These are phyloP conservation scores for Paramecium pentaurelia DNA, from an alignment of 73 alveolate genomes.

Conservation along the genomic window DNA sequence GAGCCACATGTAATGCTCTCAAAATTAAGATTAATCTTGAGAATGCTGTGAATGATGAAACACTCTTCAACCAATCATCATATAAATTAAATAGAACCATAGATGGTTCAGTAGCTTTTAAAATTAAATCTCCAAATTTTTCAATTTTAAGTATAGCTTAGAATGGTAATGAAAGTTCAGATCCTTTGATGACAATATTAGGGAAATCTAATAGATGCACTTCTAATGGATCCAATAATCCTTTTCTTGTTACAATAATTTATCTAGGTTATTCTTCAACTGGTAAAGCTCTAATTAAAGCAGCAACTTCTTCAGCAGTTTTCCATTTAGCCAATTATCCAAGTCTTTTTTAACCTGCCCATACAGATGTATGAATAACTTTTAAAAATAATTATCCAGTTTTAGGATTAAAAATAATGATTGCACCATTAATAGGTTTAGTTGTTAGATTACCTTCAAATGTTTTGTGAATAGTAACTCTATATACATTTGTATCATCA, in stretches of 20 bases:
- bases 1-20: conserved; percentile 98
- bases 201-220: conserved; percentile 99
- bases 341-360: conserved; percentile 99
- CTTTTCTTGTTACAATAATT: conserved; percentile 99
- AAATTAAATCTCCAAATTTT: conserved; percentile 89
- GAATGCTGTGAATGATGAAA: conserved; percentile 89
- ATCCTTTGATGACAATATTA: conserved; percentile 99
- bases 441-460: conserved; percentile 99
- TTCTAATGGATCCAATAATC: conserved; percentile 99
- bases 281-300: conserved; percentile 98
- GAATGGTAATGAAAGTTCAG: conserved; percentile 99
- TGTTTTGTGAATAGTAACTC: conserved; percentile 99
- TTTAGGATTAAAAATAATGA: conserved; percentile 99
- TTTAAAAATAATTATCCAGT: conserved; percentile 99
- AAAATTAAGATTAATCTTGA: conserved; percentile 95
- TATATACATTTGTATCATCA: conserved; percentile 99
- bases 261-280: conserved; percentile 99
- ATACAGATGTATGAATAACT: conserved; percentile 99
- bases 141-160: conserved; percentile 88
- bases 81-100: conserved; percentile 98
- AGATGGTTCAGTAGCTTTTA: conserved; percentile 99
- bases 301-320: conserved; percentile 99
- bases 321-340: conserved; percentile 99
- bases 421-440: conserved; percentile 99
- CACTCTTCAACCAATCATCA: conserved; percentile 99